These are phyloP conservation scores for Sporobolomyces pararoseus DNA, from an alignment of 768 basidiomycete species.

Conservation along the genomic window DNA sequence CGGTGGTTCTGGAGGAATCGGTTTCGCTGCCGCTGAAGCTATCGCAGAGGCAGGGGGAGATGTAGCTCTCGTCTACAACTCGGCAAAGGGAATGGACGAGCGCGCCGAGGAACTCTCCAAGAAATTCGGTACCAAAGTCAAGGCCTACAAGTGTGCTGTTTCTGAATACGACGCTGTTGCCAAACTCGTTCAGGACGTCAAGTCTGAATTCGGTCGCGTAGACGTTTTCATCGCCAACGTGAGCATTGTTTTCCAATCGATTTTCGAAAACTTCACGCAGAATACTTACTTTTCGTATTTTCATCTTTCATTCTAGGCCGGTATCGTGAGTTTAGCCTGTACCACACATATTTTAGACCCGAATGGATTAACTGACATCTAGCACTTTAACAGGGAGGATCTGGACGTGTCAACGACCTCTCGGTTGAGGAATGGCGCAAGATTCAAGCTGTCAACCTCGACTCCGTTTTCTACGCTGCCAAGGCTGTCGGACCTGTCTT, in stretches of 20 bases:
- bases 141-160: constrained; percentile 48
- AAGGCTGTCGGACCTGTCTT: constrained; percentile 39
- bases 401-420: constrained; percentile 29
- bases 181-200: constrained; percentile 44
- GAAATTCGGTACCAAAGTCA: constrained; percentile 43
- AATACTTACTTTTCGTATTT: too few relatives aligned
- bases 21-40: constrained; percentile 27
- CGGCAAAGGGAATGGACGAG: constrained; percentile 39
- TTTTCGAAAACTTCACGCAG: neutral
- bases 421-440: constrained; percentile 33
- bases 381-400: constrained; percentile 8
- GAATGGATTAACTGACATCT: neutral
- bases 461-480: constrained; percentile 35
- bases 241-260: constrained; percentile 17
- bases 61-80: constrained; percentile 47
- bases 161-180: constrained; percentile 43
- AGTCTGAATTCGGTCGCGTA: constrained; percentile 46
- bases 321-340: constrained; percentile 16
- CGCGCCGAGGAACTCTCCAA: constrained; percentile 43
- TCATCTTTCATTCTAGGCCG: constrained; percentile 8
- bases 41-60: constrained; percentile 43
- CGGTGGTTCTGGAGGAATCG: constrained; percentile 34
- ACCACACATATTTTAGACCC: neutral
- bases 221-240: constrained; percentile 49
- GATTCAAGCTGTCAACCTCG: constrained; percentile 26